Conservation (phyloP, 2,329 filamentous ascomycete genomes). For the Peltaster fructicola region DNA sequence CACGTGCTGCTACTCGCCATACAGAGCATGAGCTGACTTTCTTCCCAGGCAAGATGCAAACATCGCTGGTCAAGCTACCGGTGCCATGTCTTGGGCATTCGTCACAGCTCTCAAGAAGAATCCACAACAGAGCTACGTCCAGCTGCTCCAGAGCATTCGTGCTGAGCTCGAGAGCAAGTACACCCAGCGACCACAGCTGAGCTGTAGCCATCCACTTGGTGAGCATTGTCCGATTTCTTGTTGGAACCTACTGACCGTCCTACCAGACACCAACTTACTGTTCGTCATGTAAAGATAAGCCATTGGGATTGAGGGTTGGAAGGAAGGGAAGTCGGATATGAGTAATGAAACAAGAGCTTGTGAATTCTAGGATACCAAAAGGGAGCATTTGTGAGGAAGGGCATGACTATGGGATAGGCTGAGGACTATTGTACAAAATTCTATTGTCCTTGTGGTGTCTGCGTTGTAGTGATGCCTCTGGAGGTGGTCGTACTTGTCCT, state of each 20-base stretch:
- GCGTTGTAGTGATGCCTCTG: neutral
- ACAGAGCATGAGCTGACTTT: slow-evolving; percentile 6
- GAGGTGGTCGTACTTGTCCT: too few relatives aligned
- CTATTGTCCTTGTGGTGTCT: neutral
- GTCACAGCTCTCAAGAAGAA: slow-evolving; percentile 82
- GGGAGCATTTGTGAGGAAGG: neutral
- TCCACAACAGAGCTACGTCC: slow-evolving; percentile 87
- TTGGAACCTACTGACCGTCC: slow-evolving; percentile 6
- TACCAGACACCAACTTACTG: slow-evolving; percentile 24
- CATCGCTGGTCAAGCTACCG: slow-evolving; percentile 76
- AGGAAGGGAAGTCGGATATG: slow-evolving; percentile 1
- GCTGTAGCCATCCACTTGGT: slow-evolving; percentile 91
- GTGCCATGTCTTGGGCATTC: slow-evolving; percentile 97
- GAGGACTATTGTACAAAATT: slow-evolving; percentile 1
- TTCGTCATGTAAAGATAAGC: slow-evolving; percentile 25
- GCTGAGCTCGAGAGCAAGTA: slow-evolving; percentile 79
- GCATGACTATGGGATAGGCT: neutral
- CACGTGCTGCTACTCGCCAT: slow-evolving; percentile 1
- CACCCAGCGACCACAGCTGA: slow-evolving; percentile 86
- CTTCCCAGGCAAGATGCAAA: slow-evolving; percentile 62
- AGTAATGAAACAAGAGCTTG: slow-evolving; percentile 1
- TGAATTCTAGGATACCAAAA: too few relatives aligned
- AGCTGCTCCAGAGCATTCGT: slow-evolving; percentile 87
- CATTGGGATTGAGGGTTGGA: neutral
- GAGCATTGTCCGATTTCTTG: slow-evolving; percentile 23